Conservation (phyloP, 257 asterid genomes). For the Solanum virginianum region DNA sequence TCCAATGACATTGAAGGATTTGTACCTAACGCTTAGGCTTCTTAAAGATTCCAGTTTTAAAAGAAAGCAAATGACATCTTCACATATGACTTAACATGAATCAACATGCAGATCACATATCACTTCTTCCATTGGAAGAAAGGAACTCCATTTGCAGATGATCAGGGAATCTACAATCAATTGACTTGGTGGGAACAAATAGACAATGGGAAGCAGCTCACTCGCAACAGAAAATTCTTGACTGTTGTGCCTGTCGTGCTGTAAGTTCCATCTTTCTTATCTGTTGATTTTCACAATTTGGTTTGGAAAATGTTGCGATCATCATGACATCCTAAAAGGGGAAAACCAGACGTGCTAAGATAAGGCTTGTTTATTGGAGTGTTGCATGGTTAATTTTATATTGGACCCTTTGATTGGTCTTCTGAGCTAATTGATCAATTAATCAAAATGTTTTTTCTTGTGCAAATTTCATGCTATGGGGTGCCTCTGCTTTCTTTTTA, state of each 20-base stretch:
- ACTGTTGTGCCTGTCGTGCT: constrained; percentile 87
- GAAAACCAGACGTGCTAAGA: not conserved
- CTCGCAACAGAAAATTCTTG: constrained; percentile 83
- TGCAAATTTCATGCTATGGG: not conserved
- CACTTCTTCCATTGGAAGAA: constrained; percentile 91
- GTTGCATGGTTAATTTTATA: not conserved
- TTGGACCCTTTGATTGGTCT: not conserved
- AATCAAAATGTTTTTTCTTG: not conserved
- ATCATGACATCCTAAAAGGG: not conserved
- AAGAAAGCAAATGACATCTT: not conserved
- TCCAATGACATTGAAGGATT: not conserved
- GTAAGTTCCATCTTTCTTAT: constrained; percentile 34
- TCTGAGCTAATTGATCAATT: not conserved
- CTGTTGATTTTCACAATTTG: not conserved
- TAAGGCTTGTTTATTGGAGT: not conserved
- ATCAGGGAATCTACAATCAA: constrained; percentile 79
- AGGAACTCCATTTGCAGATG: constrained; percentile 94
- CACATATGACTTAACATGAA: not conserved
- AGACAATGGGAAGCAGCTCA: constrained; percentile 84
- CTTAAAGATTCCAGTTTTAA: not conserved
- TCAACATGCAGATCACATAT: constrained; percentile 51
- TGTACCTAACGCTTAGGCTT: not conserved
- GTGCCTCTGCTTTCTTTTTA: not conserved
- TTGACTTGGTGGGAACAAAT: constrained; percentile 98
- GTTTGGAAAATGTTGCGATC: not conserved